Evolutionary conservation across 2,329 filamentous ascomycete species (phyloP).

Genomic region (Alternaria triticina): DNA sequence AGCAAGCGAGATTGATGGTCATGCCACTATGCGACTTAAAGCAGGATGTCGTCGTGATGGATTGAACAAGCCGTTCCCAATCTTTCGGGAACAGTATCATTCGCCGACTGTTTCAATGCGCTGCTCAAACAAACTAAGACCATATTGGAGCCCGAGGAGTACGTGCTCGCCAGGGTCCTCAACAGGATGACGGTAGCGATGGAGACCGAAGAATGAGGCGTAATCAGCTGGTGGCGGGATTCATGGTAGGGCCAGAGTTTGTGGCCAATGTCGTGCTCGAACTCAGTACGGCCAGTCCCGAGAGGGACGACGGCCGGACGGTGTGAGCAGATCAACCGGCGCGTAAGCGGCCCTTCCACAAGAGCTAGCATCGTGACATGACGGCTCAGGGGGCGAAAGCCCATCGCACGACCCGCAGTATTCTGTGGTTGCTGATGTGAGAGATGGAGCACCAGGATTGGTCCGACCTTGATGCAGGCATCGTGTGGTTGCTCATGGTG

Average conservation of each 20-base stretch:
- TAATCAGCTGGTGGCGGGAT: constrained; percentile 18
- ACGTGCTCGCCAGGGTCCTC: constrained; percentile 6
- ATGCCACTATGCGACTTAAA: constrained; percentile 6
- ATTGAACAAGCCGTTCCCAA: constrained; percentile 1
- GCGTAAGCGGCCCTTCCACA: constrained; percentile 42
- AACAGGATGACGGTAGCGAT: constrained; percentile 23
- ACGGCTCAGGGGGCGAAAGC: constrained; percentile 20
- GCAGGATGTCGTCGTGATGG: constrained; percentile 3
- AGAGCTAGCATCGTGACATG: constrained; percentile 35
- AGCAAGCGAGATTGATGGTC: constrained; percentile 15
- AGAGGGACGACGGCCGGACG: constrained; percentile 32
- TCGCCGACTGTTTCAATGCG: constrained; percentile 8
- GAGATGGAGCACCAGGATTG: constrained; percentile 7
- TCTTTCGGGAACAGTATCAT: constrained; percentile 1
- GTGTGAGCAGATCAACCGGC: constrained; percentile 46
- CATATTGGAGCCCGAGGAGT: neutral
- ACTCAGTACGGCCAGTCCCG: constrained; percentile 44
- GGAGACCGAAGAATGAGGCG: constrained; percentile 35
- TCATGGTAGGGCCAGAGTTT: constrained; percentile 27
- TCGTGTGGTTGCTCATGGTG: constrained; percentile 16
- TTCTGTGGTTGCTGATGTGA: constrained; percentile 1
- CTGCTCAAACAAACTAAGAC: constrained; percentile 3
- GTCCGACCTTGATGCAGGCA: constrained; percentile 20
- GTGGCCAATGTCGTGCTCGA: constrained; percentile 34
- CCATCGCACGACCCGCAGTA: neutral